Percentiles rank a stretch among this genome's conserved stretches.
Conservation (phyloP, 2,329 filamentous ascomycete species). For the Alternaria sp. region DNA sequence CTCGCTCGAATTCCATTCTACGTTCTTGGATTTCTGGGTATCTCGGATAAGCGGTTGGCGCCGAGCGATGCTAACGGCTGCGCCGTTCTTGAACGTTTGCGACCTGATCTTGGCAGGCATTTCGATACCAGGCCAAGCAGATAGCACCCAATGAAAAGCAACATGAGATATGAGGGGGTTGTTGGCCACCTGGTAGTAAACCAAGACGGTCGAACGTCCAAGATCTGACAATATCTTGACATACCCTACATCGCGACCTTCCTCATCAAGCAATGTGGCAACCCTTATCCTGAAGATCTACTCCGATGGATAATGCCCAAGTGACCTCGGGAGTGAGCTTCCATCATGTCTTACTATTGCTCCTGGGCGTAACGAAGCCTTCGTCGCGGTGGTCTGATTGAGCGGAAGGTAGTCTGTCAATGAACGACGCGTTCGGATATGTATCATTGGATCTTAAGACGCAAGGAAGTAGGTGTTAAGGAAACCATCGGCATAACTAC, state of each 20-base stretch:
- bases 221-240: constrained; percentile 2
- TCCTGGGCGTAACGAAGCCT: not conserved
- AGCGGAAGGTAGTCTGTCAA: not conserved
- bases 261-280: constrained; percentile 18
- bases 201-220: not conserved
- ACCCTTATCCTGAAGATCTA: not conserved
- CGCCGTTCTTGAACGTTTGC: not conserved
- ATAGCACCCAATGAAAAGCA: not conserved
- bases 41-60: constrained; percentile 19
- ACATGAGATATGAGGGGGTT: not conserved
- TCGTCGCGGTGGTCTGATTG: not conserved
- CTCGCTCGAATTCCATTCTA: constrained; percentile 2
- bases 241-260: constrained; percentile 16
- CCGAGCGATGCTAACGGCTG: constrained; percentile 19
- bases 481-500: not conserved
- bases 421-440: not conserved
- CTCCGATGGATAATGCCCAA: not conserved
- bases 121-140: constrained; percentile 9
- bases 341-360: not conserved
- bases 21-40: not conserved
- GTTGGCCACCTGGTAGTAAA: constrained; percentile 1
- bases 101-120: constrained; percentile 7
- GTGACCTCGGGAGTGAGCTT: not conserved
- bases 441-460: not conserved
- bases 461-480: not conserved